Base-by-base conservation (phyloP, 2,329 filamentous ascomycete species). In the Cadophora luteo-olivacea region DNA sequence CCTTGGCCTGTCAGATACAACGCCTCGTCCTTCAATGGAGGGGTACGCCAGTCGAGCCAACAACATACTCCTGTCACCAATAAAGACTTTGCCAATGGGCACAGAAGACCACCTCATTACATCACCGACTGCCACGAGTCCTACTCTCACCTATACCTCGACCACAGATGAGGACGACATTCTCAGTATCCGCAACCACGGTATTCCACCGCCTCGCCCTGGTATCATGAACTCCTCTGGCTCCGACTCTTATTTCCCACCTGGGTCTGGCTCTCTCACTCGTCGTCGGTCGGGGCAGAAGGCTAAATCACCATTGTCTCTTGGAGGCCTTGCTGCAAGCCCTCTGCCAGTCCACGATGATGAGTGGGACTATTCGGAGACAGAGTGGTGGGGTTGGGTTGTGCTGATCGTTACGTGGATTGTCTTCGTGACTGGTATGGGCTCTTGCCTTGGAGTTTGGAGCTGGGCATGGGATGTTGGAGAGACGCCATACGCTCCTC, bases 391-490 rank as follows among this genome's bases (percentile, higher is more conserved):
- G 95, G 96, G 96, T 0, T 99, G 95, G 93, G 91, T 97, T 8
- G 91, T 99, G 60, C 83, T 99, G 38, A 82, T 92, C 51, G 91
- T 93, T 58, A 99, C 97, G 0, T 99, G 97, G 96, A 82, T 97
- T 55, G 94, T 97, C 32, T 98, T 99, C 79, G 94, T 98, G 24
- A 89, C 96, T 0, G 96, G 96, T 38, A 98, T 99, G 92, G 96
- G 96, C 64, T 97, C 92, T 62, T 97, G 94, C 79, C 86, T 98
- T 57, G 95, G 92, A 25, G 89, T 98, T 25, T 99, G 96, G 96
- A 96, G 91, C 80, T 99, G 96, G 96, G 96, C 96, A 2, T 99
- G 96, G 96, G 95, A 98, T 82, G 95, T 98, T 1, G 95, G 95
- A 57, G 94, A 95, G 79, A 97, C 94, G 41, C 95, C 95, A 0